These are phyloP conservation scores for Ophiostoma quercus DNA, from an alignment of 2,329 filamentous ascomycete genomes.

Conservation along the genomic window DNA sequence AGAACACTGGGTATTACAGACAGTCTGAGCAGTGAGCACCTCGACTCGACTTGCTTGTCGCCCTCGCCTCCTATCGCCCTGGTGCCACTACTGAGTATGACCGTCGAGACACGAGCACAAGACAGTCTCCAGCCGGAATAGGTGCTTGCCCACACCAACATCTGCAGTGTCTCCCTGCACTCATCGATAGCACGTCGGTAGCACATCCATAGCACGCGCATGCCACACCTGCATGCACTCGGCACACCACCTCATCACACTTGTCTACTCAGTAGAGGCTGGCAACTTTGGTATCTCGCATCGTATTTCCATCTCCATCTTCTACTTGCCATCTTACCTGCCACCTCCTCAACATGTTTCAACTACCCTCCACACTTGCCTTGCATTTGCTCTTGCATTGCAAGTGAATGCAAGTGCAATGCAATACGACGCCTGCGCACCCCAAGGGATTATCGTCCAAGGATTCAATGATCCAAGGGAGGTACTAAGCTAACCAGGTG, in stretches of 20 bases:
- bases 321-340: not conserved
- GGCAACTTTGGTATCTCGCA: no score
- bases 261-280: not conserved
- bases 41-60: slow-evolving; percentile 1
- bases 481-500: not conserved
- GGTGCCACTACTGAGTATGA: not conserved
- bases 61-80: not conserved
- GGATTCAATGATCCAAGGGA: not conserved
- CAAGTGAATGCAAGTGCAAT: not conserved
- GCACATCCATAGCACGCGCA: not conserved
- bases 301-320: not conserved
- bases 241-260: slow-evolving; percentile 1
- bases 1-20: not conserved
- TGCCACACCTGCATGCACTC: slow-evolving; percentile 7
- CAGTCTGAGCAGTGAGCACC: not conserved
- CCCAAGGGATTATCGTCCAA: not conserved
- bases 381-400: not conserved
- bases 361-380: not conserved
- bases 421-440: not conserved
- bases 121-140: not conserved
- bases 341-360: not conserved
- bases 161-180: slow-evolving; percentile 1
- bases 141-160: not conserved
- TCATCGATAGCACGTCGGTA: not conserved
- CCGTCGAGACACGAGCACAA: not conserved